phyloP scores from a whole-genome alignment of 2,329 filamentous ascomycete species.

The Fusarium sp. region DNA sequence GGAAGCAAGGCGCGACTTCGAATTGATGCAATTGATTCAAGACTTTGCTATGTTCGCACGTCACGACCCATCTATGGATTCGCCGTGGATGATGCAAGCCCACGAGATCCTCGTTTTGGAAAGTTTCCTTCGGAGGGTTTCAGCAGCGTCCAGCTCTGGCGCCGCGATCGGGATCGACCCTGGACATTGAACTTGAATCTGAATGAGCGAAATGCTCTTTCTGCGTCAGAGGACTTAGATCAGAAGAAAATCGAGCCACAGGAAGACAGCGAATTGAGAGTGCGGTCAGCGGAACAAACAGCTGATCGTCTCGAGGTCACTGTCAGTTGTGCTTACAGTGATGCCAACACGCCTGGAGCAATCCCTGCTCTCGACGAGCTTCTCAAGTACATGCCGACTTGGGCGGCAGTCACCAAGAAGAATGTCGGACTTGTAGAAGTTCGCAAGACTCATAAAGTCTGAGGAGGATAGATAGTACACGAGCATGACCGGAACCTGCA shows the following conservation, averaged over 20 bases:
- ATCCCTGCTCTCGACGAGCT: conserved; percentile 89
- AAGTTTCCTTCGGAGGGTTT: conserved; percentile 70
- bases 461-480: not conserved
- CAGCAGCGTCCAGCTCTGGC: conserved; percentile 80
- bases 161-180: conserved; percentile 77
- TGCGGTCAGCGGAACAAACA: conserved; percentile 1
- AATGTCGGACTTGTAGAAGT: conserved; percentile 84
- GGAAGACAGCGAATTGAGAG: conserved; percentile 25
- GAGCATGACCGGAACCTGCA: not conserved
- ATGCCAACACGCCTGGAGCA: conserved; percentile 74
- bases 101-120: conserved; percentile 72
- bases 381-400: conserved; percentile 77
- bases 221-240: not conserved
- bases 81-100: conserved; percentile 66
- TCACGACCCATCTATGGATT: conserved; percentile 73
- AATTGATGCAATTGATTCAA: conserved; percentile 78
- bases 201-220: conserved; percentile 14
- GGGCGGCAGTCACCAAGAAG: conserved; percentile 81
- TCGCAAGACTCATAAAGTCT: conserved; percentile 64
- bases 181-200: conserved; percentile 70
- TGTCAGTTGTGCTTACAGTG: conserved; percentile 86
- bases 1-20: conserved; percentile 67
- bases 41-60: conserved; percentile 79
- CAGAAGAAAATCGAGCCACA: not conserved
- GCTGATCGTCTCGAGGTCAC: conserved; percentile 63